Evolutionary conservation across 2,329 filamentous ascomycete genomes (phyloP), one percentile per base, ranked within the genome.

Genomic region (Diaporthe sp.): DNA sequence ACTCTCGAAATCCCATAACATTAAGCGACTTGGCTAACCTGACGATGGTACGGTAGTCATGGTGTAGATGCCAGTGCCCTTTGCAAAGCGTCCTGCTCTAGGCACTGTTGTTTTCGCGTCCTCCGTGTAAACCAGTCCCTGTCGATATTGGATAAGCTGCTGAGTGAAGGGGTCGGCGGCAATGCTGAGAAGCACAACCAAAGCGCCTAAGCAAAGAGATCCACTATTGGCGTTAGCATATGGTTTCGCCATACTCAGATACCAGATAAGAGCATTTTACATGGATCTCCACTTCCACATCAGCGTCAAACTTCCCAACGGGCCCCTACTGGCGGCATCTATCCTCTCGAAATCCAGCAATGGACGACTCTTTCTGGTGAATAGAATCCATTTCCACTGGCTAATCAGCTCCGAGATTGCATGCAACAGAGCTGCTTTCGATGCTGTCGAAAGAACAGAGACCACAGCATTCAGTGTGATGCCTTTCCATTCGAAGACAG

Each of bases 341-440:
- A 75, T 68, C 15, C 60, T 42, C 57, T 75, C 74, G 12, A 76
- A 73, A 10, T 70, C 61, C 9, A 76, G 31, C 51, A 73, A 25
- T 19, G 60, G 51, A 8, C 42, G 49, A 10, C 51, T 53, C 0
- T 10, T 10, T 8, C 55, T 46, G 0, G 61, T 44, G 37, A 51
- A 76, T 8, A 76, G 51, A 8, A 71, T 62, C 61, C 74, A 73
- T 49, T 73, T 70, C 61, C 74, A 73, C 58, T 76, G 74, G 61
- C 74, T 73, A 25, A 70, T 44, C 22, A 62, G 58, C 53, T 62
- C 53, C 9, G 49, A 42, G 25, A 73, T 51, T 15, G 60, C 53
- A 31, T 42, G 62, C 44, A 76, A 13, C n/a, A 76, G 10, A 28
- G 57, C 37, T 19, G 71, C 71, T 8, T 74, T 70, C 8, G 57